These are phyloP conservation scores for Calonectria multiphialidica DNA, from an alignment of 2,329 filamentous ascomycete genomes.

Conservation along the genomic window DNA sequence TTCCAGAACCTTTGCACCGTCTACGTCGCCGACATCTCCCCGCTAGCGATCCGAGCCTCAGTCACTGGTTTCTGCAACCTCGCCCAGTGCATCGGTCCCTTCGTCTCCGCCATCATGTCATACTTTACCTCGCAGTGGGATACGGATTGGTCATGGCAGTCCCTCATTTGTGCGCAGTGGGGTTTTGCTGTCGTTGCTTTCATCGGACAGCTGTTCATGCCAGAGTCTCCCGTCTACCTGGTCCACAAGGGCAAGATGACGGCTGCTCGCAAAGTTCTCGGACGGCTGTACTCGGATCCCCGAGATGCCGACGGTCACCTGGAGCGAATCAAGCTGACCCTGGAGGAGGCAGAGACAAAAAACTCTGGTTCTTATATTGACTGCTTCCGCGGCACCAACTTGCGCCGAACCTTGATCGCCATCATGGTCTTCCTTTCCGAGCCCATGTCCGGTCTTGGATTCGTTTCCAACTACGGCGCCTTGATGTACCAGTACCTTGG, in stretches of 20 bases:
- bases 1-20: conserved; percentile 53
- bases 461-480: conserved; percentile 57
- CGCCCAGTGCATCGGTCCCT: conserved; percentile 54
- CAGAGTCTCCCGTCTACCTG: conserved; percentile 64
- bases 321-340: conserved; percentile 60
- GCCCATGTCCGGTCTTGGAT: conserved; percentile 57
- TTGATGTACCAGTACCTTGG: conserved; percentile 48
- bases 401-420: conserved; percentile 56
- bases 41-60: conserved; percentile 51
- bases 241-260: conserved; percentile 54
- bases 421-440: conserved; percentile 57
- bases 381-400: conserved; percentile 58
- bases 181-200: conserved; percentile 52
- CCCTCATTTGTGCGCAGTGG: conserved; percentile 55
- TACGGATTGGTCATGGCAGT: conserved; percentile 55
- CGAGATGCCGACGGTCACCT: conserved; percentile 53
- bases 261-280: conserved; percentile 59
- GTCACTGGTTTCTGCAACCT: conserved; percentile 53
- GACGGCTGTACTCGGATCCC: conserved; percentile 58
- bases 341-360: conserved; percentile 53
- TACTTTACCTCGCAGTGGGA: conserved; percentile 51
- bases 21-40: conserved; percentile 53
- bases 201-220: conserved; percentile 53
- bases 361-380: conserved; percentile 53
- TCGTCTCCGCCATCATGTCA: conserved; percentile 53